Evolutionary conservation across 2,329 filamentous ascomycete genomes (phyloP).

Genomic region (Neoarthrinium moseri): DNA sequence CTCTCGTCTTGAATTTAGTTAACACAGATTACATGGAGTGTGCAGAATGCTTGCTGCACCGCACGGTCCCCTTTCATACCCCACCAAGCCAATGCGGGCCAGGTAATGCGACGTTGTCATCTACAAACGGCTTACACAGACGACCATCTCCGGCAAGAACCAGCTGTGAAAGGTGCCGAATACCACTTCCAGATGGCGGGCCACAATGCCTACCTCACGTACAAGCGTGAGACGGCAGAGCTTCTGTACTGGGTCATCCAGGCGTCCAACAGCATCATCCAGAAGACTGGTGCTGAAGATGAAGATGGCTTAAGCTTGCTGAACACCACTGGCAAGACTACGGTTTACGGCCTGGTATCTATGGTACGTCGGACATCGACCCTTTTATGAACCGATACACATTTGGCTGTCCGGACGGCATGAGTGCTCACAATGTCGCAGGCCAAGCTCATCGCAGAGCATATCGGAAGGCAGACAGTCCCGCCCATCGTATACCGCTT

Average conservation of each 20-base stretch:
- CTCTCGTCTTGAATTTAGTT: no score
- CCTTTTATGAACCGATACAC: not conserved
- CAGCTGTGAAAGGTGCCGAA: no score
- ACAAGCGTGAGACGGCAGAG: conserved; percentile 37
- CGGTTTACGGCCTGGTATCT: conserved; percentile 31
- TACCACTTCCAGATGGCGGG: conserved; percentile 14
- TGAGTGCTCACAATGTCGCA: not conserved
- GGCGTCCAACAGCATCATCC: conserved; percentile 34
- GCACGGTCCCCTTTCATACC: no score
- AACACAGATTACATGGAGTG: no score
- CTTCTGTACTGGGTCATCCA: conserved; percentile 39
- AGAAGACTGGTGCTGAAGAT: conserved; percentile 16
- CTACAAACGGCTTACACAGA: no score
- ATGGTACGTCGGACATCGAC: not conserved
- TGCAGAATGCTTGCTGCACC: no score
- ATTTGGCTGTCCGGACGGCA: conserved; percentile 19
- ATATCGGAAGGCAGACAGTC: conserved; percentile 29
- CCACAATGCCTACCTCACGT: conserved; percentile 32
- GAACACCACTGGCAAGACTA: conserved; percentile 37
- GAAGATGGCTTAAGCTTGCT: conserved; percentile 12
- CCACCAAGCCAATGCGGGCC: no score
- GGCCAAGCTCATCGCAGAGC: conserved; percentile 36
- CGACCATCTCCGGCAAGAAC: no score
- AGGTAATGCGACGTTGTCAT: no score
- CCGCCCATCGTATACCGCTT: conserved; percentile 29